phyloP scores from a whole-genome alignment of 306 rosid species.

The Hippophae rhamnoides region DNA sequence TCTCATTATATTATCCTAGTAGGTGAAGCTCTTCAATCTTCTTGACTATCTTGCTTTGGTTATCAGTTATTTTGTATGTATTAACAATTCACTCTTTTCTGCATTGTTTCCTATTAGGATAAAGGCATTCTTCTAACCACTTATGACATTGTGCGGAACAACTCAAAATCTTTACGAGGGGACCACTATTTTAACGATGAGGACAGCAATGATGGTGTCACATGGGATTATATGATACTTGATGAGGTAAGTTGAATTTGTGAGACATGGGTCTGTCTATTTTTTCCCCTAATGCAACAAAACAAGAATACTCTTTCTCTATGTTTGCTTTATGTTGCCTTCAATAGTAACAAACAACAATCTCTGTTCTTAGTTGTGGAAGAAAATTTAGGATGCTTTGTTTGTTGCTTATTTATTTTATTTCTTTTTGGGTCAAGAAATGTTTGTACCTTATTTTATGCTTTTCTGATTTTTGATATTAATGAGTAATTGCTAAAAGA shows the following conservation, averaged over 20 bases:
- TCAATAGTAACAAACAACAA: too few relatives aligned
- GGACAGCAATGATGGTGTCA: slow-evolving; percentile 43
- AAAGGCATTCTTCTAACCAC: slow-evolving; percentile 92
- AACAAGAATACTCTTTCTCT: too few relatives aligned
- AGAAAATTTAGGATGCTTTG: background rate
- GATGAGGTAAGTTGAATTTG: slow-evolving; percentile 56
- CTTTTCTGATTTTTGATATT: background rate
- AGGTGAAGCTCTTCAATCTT: too few relatives aligned
- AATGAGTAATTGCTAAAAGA: too few relatives aligned
- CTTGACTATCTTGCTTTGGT: background rate
- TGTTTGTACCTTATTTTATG: background rate
- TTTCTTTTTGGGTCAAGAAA: slow-evolving; percentile 6
- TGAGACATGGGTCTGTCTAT: background rate
- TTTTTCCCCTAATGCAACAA: too few relatives aligned
- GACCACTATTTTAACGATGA: slow-evolving; percentile 31
- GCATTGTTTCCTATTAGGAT: slow-evolving; percentile 38
- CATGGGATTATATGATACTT: slow-evolving; percentile 95
- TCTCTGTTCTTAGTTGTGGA: too few relatives aligned
- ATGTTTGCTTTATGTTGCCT: too few relatives aligned
- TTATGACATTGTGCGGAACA: slow-evolving; percentile 85
- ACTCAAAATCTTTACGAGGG: slow-evolving; percentile 65
- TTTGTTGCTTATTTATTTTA: slow-evolving; percentile 7
- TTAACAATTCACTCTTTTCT: slow-evolving; percentile 4
- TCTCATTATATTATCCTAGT: too few relatives aligned
- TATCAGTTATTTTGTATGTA: background rate